phyloP scores from a whole-genome alignment of 805 yeast species.

The Limtongozyma cylindracea region DNA sequence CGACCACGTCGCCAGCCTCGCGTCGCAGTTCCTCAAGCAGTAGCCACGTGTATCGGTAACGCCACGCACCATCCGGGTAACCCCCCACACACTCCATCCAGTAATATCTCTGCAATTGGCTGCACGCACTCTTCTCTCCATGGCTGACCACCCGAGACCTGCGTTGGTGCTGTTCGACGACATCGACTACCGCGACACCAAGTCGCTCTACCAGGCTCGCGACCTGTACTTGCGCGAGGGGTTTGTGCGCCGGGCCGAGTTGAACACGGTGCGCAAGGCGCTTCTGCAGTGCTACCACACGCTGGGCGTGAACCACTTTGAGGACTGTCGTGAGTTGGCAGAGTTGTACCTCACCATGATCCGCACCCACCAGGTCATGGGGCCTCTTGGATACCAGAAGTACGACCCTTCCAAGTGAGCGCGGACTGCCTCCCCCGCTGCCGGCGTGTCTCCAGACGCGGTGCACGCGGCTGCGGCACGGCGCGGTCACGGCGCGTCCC shows the following conservation, averaged over 20 bases:
- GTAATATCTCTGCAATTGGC: too few relatives aligned
- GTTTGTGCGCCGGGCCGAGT: slow-evolving; percentile 42
- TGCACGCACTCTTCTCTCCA: too few relatives aligned
- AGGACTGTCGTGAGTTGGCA: slow-evolving; percentile 61
- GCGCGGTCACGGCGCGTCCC: too few relatives aligned
- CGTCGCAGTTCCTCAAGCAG: too few relatives aligned
- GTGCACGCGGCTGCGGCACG: too few relatives aligned
- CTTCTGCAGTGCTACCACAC: slow-evolving; percentile 54
- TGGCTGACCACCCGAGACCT: slow-evolving; percentile 31
- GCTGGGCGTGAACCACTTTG: slow-evolving; percentile 20
- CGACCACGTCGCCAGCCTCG: too few relatives aligned
- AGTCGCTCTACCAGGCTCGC: slow-evolving; percentile 48
- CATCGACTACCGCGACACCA: slow-evolving; percentile 44
- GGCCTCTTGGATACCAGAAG: slow-evolving; percentile 70
- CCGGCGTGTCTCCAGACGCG: too few relatives aligned
- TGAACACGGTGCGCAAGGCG: slow-evolving; percentile 48
- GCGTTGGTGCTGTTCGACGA: slow-evolving; percentile 66
- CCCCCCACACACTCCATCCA: too few relatives aligned
- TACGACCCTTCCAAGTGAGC: slow-evolving; percentile 62
- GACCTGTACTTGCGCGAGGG: slow-evolving; percentile 58
- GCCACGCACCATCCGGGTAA: too few relatives aligned
- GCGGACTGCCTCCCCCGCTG: too few relatives aligned
- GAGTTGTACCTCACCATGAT: slow-evolving; percentile 57
- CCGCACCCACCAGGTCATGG: slow-evolving; percentile 40
- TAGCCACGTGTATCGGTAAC: too few relatives aligned